Conservation (phyloP, 352 stramenopile species). For the Phytopythium vexans region DNA sequence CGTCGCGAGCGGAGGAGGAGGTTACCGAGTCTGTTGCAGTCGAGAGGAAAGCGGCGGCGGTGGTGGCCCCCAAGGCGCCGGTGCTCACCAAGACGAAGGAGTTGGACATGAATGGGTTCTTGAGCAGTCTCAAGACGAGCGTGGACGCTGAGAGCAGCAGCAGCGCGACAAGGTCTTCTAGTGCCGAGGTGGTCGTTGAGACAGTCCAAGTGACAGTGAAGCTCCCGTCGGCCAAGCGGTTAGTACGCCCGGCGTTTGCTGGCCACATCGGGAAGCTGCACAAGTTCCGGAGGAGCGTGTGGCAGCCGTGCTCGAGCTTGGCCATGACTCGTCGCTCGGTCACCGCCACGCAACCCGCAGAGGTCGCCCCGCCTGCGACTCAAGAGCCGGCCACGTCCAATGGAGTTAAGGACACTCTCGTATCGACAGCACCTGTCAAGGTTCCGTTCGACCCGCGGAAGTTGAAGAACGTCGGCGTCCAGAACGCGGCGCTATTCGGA, state of each 20-base stretch:
- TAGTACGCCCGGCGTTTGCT: constrained; percentile 23
- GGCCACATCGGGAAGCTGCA: constrained; percentile 34
- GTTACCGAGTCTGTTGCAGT: constrained; percentile 6
- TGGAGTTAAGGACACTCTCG: no score
- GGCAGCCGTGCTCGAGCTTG: constrained; percentile 19
- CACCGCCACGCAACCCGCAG: no score
- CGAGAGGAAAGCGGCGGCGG: constrained; percentile 5
- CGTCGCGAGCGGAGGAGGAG: constrained; percentile 12
- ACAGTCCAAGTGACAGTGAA: constrained; percentile 6
- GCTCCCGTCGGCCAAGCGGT: constrained; percentile 7
- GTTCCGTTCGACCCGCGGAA: constrained; percentile 56
- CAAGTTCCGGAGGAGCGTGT: constrained; percentile 18
- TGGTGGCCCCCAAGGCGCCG: constrained; percentile 8
- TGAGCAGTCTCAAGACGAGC: constrained; percentile 56
- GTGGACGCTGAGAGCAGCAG: constrained; percentile 4
- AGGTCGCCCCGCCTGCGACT: no score
- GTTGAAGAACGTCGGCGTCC: constrained; percentile 58
- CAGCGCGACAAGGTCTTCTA: not conserved
- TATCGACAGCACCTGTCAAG: constrained; percentile 9
- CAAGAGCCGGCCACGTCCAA: no score
- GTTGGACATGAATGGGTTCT: constrained; percentile 64
- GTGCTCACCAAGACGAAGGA: constrained; percentile 30
- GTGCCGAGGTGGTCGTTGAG: constrained; percentile 8
- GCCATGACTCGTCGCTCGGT: constrained; percentile 25
- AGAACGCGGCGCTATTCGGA: constrained; percentile 59